Base-by-base conservation (phyloP, 805 yeast species). In the Zygoascus tannicola region DNA sequence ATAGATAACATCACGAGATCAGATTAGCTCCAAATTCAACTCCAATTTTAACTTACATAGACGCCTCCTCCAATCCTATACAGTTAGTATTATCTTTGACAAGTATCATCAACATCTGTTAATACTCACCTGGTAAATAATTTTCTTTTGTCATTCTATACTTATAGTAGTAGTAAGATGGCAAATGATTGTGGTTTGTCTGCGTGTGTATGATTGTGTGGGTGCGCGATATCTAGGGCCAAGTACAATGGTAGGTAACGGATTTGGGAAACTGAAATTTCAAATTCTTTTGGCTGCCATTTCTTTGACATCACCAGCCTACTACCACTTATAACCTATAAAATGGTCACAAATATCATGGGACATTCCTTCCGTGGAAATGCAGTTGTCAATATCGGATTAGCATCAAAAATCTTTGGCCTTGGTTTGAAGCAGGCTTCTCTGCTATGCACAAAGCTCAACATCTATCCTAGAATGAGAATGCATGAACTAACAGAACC, bases 401-500 rank as follows among this genome's bases (percentile, higher is more conserved):
- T 92, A 50, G 79, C 88, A 20, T 74, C 81, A 45, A 80, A 80
- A 50, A 81, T 92, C 51, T 88, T 84, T 60, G 98, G 97, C 23
- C 69, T 92, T 34, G 96, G 97, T n/a, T 63, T 67, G 38, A 62
- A 67, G 43, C 77, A 83, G 7, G 90, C 97, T 2, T 75, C 75
- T 50, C 69, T 71, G 55, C 70, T 92, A 43, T 87, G 96, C 61
- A 80, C 97, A 33, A 85, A 79, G 59, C 76, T 90, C 19, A 96
- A 95, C 8, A 75, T 92, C 47, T 90, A 88, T 58, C 97, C 97
- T 38, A 71, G 75, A 60, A 88, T 90, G 94, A 78, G 95, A 66
- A 81, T 88, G 84, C 92, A 85, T 61, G 95, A 92, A 64, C 74
- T 92, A 32, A 70, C 82, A 22, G 97, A 92, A 64, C 84, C 86